Base-by-base conservation (phyloP, 225 moss, liverwort and hornwort genomes). In the Ulota crispa region DNA sequence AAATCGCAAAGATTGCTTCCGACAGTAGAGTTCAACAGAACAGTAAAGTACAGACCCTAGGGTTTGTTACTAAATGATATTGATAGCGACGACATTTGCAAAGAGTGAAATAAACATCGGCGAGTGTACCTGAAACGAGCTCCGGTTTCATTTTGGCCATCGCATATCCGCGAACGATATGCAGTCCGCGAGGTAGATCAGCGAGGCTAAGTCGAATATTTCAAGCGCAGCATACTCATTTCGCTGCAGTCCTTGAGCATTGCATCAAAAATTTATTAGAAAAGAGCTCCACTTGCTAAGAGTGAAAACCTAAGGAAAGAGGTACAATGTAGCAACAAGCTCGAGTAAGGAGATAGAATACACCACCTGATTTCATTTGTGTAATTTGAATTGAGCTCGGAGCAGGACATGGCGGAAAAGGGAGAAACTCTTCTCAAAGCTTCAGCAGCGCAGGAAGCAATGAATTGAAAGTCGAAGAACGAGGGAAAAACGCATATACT, bases 61-160 rank as follows among this genome's bases (percentile, higher is more conserved):
- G 87, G 79, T 66, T 87, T 61, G 57, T 53, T 24, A n/a, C 20
- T n/a, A 70, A 59, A 50, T 34, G 42, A 57, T 27, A 41, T 8
- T 12, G 20, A 24, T 19, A 14, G 70, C 41, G 7, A 53, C 74
- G 2, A 2, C 10, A 63, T 37, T 16, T 39, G 65, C 80, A 72
- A 76, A 65, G 55, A 27, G 78, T 10, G n/a, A 67, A 53, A 59
- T 2, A 42, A 69, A 55, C 78, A 7, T 50, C 16, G 57, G 30
- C 73, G 23, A 69, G 15, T 9, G 64, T 57, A 87, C 87, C 87
- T 65, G 78, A 64, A 31, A 50, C 57, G 23, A 65, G 64, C 42
- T 53, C 68, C 42, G 62, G 30, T 63, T 73, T 55, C 54, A 34
- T 60, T 70, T 50, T 79, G 4, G 65, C 81, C 81, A 50, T 70